Conservation (phyloP, 1,139 yeast species). For the Saccharomyces hybrid region DNA sequence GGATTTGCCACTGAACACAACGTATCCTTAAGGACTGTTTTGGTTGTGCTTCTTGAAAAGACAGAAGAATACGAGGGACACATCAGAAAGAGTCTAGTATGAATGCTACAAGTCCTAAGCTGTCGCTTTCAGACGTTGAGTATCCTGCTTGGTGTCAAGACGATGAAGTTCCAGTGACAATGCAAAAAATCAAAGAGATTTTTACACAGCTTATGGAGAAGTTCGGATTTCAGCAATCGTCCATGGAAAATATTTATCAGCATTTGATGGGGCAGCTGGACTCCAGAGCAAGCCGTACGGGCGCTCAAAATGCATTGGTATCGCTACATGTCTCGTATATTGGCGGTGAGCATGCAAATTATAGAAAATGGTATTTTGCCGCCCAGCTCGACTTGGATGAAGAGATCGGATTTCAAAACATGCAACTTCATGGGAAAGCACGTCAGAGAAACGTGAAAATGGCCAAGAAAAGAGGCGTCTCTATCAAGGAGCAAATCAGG, state of each 20-base stretch:
- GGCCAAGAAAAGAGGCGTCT: slow-evolving; percentile 33
- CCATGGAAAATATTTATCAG: slow-evolving; percentile 57
- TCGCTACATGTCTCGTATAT: slow-evolving; percentile 66
- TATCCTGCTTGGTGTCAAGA: slow-evolving; percentile 33
- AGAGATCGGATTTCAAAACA: slow-evolving; percentile 42
- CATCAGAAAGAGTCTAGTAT: not conserved
- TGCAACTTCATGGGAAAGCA: slow-evolving; percentile 34
- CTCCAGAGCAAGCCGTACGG: slow-evolving; percentile 61
- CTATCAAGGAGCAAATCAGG: slow-evolving; percentile 29
- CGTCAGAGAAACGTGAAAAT: slow-evolving; percentile 30
- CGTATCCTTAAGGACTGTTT: not conserved
- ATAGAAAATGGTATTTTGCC: slow-evolving; percentile 69
- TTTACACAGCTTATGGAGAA: slow-evolving; percentile 45
- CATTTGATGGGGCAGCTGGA: slow-evolving; percentile 55
- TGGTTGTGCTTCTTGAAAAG: not conserved
- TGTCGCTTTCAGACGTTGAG: slow-evolving; percentile 21
- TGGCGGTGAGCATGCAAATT: slow-evolving; percentile 63
- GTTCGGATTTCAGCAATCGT: slow-evolving; percentile 65
- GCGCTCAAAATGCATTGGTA: slow-evolving; percentile 46
- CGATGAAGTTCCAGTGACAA: slow-evolving; percentile 35
- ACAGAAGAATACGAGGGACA: not conserved
- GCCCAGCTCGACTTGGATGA: slow-evolving; percentile 62
- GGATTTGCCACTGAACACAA: not conserved
- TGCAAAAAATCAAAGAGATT: slow-evolving; percentile 48
- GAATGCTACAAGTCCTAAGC: slow-evolving; percentile 6